Evolutionary conservation across 176 grass and related monocot species (phyloP).

Genomic region (Juncus effusus): DNA sequence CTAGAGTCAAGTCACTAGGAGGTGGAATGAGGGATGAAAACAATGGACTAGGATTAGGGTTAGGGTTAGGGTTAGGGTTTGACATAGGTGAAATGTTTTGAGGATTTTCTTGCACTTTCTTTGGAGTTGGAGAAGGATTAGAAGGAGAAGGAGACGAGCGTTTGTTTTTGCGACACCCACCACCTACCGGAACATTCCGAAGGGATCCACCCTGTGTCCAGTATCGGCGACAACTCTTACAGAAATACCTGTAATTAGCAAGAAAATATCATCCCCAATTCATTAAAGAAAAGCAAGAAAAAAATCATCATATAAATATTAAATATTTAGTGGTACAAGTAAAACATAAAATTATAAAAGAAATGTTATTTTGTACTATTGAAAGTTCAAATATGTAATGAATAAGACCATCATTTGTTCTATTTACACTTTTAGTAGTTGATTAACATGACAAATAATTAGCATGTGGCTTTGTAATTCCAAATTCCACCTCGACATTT

Average conservation of each 20-base stretch:
- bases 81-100: background rate
- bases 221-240: slow-evolving; percentile 23
- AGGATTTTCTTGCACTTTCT: slow-evolving; percentile 26
- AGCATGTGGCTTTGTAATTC: too few species aligned
- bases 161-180: slow-evolving; percentile 28
- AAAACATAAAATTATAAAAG: too few species aligned
- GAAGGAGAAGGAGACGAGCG: slow-evolving; percentile 16
- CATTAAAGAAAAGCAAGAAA: too few species aligned
- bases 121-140: slow-evolving; percentile 13
- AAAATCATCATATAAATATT: too few species aligned
- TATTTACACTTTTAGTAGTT: too few species aligned
- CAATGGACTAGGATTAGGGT: slow-evolving; percentile 26
- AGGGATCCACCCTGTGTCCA: slow-evolving; percentile 26
- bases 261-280: too few species aligned
- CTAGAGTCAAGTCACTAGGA: slow-evolving; percentile 20
- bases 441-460: too few species aligned
- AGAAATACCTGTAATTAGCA: slow-evolving; percentile 18
- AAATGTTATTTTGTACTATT: too few species aligned
- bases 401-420: too few species aligned
- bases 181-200: slow-evolving; percentile 27
- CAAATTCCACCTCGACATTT: too few species aligned
- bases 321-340: too few species aligned
- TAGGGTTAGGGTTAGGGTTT: slow-evolving; percentile 22
- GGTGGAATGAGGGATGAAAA: slow-evolving; percentile 17
- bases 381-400: too few species aligned